Percentiles rank a stretch among this genome's conserved stretches.
Conservation (phyloP, 2,329 filamentous ascomycete species). For the Penicillium oxalicum region DNA sequence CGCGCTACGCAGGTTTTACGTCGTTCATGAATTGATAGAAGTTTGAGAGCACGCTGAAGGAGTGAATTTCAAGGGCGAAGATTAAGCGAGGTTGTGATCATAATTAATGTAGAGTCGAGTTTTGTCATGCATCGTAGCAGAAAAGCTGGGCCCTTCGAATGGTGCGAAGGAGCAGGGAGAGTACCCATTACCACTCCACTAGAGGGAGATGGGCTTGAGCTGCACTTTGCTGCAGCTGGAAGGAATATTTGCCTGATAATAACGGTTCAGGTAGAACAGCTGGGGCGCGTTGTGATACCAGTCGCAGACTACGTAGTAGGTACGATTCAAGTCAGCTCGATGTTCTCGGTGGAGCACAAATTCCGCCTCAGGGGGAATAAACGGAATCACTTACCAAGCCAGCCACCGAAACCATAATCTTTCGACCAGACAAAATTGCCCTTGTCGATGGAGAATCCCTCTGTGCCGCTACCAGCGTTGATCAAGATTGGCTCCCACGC, state of each 20-base stretch:
- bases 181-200: constrained; percentile 8
- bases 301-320: constrained; percentile 31
- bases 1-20: too few species aligned
- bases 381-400: constrained; percentile 31
- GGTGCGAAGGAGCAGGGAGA: too few species aligned
- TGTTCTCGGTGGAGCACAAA: too few species aligned
- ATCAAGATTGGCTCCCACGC: constrained; percentile 35
- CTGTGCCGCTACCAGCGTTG: constrained; percentile 27
- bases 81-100: too few species aligned
- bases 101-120: too few species aligned
- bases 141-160: too few species aligned
- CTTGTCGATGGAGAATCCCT: constrained; percentile 27
- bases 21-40: too few species aligned
- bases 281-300: constrained; percentile 38
- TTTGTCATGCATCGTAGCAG: too few species aligned
- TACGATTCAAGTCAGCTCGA: neutral
- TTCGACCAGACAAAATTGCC: constrained; percentile 24
- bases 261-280: constrained; percentile 33
- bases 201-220: constrained; percentile 23
- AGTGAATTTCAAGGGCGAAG: too few species aligned
- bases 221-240: constrained; percentile 31
- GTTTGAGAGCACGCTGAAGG: too few species aligned
- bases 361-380: too few species aligned
- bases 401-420: constrained; percentile 32
- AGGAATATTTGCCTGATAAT: constrained; percentile 21